Evolutionary conservation across 208 protist species (phyloP).

Genomic region (Phytomonas serpens): DNA sequence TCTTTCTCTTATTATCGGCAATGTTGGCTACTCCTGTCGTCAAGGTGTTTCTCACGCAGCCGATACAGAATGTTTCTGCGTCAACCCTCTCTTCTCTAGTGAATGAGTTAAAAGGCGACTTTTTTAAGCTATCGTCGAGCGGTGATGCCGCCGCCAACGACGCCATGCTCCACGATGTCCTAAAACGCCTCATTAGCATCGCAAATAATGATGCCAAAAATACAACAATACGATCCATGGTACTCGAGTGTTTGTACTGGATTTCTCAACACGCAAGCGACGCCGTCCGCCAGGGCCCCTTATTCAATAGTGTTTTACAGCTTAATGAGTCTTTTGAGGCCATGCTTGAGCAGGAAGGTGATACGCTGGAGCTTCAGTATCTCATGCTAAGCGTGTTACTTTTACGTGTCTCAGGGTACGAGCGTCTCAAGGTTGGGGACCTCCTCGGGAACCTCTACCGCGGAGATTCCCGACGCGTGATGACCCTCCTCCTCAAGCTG

Average conservation of each 20-base stretch:
- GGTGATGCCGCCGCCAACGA: constrained; percentile 8
- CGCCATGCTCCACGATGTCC: constrained; percentile 22
- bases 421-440: constrained; percentile 50
- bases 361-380: constrained; percentile 23
- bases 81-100: constrained; percentile 50
- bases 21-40: constrained; percentile 41
- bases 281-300: constrained; percentile 39
- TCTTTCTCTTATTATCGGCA: not conserved
- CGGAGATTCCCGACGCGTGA: constrained; percentile 37
- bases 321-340: constrained; percentile 73
- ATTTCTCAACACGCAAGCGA: constrained; percentile 54
- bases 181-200: constrained; percentile 32
- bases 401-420: constrained; percentile 73
- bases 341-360: constrained; percentile 29
- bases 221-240: constrained; percentile 39
- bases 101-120: constrained; percentile 34
- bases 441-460: constrained; percentile 63
- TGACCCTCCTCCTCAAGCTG: constrained; percentile 39
- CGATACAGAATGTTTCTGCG: constrained; percentile 25
- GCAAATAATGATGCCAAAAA: constrained; percentile 62
- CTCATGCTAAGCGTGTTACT: constrained; percentile 77
- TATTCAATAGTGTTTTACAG: constrained; percentile 49
- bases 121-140: constrained; percentile 7
- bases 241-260: constrained; percentile 65
- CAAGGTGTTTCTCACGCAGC: constrained; percentile 46